Evolutionary conservation across 495 filamentous ascomycete genomes (phyloP).

Genomic region (Trichoderma orchidacearum): DNA sequence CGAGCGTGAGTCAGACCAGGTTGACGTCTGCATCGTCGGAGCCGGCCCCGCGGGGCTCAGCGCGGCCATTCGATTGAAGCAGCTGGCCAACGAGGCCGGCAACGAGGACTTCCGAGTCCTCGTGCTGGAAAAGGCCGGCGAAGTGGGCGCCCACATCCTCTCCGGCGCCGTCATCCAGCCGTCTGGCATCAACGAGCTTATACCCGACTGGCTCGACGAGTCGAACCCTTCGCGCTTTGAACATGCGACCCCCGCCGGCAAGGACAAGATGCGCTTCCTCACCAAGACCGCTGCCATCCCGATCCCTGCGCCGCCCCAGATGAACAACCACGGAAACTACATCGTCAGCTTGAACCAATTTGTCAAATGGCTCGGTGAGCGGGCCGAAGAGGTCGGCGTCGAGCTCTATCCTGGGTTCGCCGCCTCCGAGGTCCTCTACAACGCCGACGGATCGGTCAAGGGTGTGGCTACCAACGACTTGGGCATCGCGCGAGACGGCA

Average conservation of each 20-base stretch:
- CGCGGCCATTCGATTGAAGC: conserved; percentile 89
- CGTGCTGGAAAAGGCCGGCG: conserved; percentile 87
- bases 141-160: conserved; percentile 88
- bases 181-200: conserved; percentile 71
- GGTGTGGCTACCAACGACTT: conserved; percentile 96
- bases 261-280: conserved; percentile 86
- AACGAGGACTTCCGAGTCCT: conserved; percentile 93
- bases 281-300: conserved; percentile 70
- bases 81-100: conserved; percentile 87
- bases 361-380: conserved; percentile 85
- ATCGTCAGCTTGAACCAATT: conserved; percentile 93
- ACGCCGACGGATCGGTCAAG: conserved; percentile 70
- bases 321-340: conserved; percentile 97
- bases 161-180: conserved; percentile 95
- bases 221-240: conserved; percentile 77
- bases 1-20: conserved; percentile 81
- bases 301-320: conserved; percentile 83
- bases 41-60: conserved; percentile 86
- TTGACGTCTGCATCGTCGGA: conserved; percentile 94
- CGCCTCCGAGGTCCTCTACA: conserved; percentile 84
- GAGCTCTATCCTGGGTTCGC: conserved; percentile 96
- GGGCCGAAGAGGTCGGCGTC: conserved; percentile 95
- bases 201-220: conserved; percentile 87
- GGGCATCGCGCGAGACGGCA: conserved; percentile 66
- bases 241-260: conserved; percentile 64